These are phyloP conservation scores for Rhododendron simsii DNA, from an alignment of 148 eudicot genomes.

Conservation along the genomic window DNA sequence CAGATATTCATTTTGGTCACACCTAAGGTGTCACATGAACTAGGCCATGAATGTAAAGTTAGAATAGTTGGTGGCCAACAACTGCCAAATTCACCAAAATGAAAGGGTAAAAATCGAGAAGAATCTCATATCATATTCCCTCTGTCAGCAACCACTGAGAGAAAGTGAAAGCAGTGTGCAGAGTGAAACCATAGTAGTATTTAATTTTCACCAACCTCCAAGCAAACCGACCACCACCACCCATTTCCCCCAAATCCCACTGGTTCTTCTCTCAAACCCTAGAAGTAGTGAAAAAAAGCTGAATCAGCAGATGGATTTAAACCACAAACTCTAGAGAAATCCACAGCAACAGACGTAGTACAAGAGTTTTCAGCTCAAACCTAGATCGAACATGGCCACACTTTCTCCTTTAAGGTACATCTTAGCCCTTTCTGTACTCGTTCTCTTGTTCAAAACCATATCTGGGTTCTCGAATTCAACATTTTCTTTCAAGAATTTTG, in stretches of 20 bases:
- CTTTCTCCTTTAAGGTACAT: conserved; percentile 32
- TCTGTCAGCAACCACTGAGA: conserved; percentile 37
- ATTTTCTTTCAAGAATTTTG: conserved; percentile 55
- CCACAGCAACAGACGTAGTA: conserved; percentile 15
- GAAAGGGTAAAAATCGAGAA: conserved; percentile 15
- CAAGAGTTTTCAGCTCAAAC: conserved; percentile 14
- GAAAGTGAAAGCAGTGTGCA: conserved; percentile 20
- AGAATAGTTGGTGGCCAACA: not conserved
- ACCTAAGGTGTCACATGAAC: not conserved
- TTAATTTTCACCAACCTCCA: conserved; percentile 52
- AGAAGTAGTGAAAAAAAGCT: not conserved
- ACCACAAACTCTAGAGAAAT: conserved; percentile 23
- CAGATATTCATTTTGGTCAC: not conserved
- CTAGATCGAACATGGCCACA: conserved; percentile 36
- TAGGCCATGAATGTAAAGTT: not conserved
- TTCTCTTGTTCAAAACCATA: conserved; percentile 26
- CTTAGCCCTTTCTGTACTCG: conserved; percentile 20
- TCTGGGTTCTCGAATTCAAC: conserved; percentile 30
- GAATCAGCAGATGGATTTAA: conserved; percentile 17
- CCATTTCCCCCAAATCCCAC: conserved; percentile 13
- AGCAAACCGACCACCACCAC: conserved; percentile 18
- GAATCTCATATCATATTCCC: conserved; percentile 32
- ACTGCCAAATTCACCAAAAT: not conserved
- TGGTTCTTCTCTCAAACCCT: conserved; percentile 22
- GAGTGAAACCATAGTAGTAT: conserved; percentile 15